Base-by-base conservation (phyloP, 495 filamentous ascomycete species). In the Haplographium delicatum region DNA sequence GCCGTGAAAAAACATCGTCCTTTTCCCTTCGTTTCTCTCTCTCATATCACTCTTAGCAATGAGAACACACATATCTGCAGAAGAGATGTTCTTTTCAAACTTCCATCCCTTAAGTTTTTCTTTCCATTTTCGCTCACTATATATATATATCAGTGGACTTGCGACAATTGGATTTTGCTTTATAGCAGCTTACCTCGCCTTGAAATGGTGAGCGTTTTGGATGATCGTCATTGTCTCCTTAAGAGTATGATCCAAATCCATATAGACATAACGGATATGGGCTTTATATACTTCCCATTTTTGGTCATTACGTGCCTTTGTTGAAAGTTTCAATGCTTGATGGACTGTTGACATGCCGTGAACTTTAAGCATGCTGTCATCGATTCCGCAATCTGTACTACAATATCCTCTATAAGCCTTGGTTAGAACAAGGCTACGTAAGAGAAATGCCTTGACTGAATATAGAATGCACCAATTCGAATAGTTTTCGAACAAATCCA, bases 91-190 rank as follows among this genome's bases (percentile, higher is more conserved):
- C 15, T 49, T 49, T 15, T 49, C 46, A 27, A 49, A 49, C 7
- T 25, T 40, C 46, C 46, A 49, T 16, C 40, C 46, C 13, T 49
- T 40, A 13, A 49, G 28, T 16, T 49, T 40, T 24, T 40, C 22
- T 25, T 49, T 49, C 46, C 46, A 49, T 25, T 49, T 49, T 3
- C 46, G 46, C 19, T 49, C 34, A 23, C 34, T 49, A 25, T 15
- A 26, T 9, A 11, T 22, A 35, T 13, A 37, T 16, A 15, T 39
- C 8, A 49, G 24, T 13, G 15, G 9, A 11, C n/a, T n/a, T n/a
- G n/a, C n/a, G n/a, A n/a, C n/a, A 15, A 13, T 19, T 9, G 20
- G 19, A 44, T n/a, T 11, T 10, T 18, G 8, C 7, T 22, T 20
- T 10, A 30, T 10, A 7, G 3, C 6, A 20, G 30, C 33, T 9